Conservation (phyloP, 495 filamentous ascomycete species). For the Trichoderma orchidacearum region DNA sequence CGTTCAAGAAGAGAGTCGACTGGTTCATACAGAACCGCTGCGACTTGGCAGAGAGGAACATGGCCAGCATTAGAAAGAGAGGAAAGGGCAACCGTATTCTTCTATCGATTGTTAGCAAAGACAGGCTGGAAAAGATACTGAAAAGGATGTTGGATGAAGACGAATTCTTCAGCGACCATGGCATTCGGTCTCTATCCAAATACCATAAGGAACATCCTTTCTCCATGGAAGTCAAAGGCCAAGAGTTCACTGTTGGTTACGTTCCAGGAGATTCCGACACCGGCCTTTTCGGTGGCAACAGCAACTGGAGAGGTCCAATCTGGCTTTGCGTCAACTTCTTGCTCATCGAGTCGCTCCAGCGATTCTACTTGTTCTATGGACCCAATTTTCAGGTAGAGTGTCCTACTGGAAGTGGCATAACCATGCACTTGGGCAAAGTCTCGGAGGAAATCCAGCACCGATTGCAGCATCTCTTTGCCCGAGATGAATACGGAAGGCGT, state of each 20-base stretch:
- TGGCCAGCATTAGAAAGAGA: conserved; percentile 75
- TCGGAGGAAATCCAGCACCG: conserved; percentile 94
- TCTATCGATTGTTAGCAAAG: conserved; percentile 76
- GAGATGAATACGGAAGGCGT: conserved; percentile 68
- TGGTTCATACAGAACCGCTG: conserved; percentile 84
- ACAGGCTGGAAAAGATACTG: conserved; percentile 72
- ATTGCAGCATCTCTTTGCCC: conserved; percentile 78
- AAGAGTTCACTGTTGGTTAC: conserved; percentile 78
- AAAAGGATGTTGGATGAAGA: conserved; percentile 86
- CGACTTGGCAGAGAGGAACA: conserved; percentile 81
- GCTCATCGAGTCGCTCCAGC: conserved; percentile 77
- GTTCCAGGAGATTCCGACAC: conserved; percentile 91
- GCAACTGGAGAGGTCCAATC: conserved; percentile 89
- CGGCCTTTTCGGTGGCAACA: conserved; percentile 88
- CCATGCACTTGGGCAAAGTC: conserved; percentile 94
- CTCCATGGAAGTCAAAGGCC: conserved; percentile 90
- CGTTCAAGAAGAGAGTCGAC: conserved; percentile 82
- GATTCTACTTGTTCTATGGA: conserved; percentile 94
- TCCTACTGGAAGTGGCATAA: conserved; percentile 83
- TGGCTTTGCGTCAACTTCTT: conserved; percentile 96
- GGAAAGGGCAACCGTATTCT: conserved; percentile 82
- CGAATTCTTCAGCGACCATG: conserved; percentile 82
- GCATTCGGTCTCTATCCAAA: conserved; percentile 89
- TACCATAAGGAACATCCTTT: conserved; percentile 81
- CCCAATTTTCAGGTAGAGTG: conserved; percentile 80